Evolutionary conservation across 148 eudicot genomes (phyloP).

Genomic region (Mesembryanthemum crystallinum): DNA sequence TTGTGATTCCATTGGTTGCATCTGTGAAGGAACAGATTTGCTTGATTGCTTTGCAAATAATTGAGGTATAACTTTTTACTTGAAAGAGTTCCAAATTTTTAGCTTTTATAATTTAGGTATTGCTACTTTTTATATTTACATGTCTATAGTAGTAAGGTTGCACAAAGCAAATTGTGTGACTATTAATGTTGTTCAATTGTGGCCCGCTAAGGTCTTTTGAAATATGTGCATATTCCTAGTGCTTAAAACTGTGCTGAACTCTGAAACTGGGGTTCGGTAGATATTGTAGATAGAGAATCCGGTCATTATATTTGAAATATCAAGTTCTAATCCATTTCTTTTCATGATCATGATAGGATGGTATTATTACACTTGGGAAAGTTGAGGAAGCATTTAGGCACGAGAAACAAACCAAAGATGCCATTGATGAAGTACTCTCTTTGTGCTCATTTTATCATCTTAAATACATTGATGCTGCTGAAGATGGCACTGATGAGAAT

Average conservation of each 20-base stretch:
- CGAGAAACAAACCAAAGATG: conserved; percentile 66
- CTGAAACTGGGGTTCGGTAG: not conserved
- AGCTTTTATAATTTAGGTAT: not conserved
- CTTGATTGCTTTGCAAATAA: conserved; percentile 65
- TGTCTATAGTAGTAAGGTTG: not conserved
- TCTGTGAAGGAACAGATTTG: conserved; percentile 58
- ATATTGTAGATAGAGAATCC: not conserved
- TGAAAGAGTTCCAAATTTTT: not conserved
- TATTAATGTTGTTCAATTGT: not conserved
- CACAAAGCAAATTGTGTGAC: not conserved
- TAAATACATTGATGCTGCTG: conserved; percentile 63
- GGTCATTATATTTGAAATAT: not conserved
- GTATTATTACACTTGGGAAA: conserved; percentile 54
- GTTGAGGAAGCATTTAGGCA: conserved; percentile 76
- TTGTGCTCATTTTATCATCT: conserved; percentile 56
- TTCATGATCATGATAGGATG: conserved; percentile 43
- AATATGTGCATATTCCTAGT: not conserved
- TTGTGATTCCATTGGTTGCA: conserved; percentile 73
- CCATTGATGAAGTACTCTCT: conserved; percentile 43
- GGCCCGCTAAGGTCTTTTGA: too few relatives aligned
- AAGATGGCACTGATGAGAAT: conserved; percentile 65
- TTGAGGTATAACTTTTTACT: conserved; percentile 53
- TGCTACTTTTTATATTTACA: not conserved
- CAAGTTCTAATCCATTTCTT: not conserved
- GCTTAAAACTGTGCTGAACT: not conserved